These are phyloP conservation scores for Candida mattraensis DNA, from an alignment of 805 yeast species.

Conservation along the genomic window DNA sequence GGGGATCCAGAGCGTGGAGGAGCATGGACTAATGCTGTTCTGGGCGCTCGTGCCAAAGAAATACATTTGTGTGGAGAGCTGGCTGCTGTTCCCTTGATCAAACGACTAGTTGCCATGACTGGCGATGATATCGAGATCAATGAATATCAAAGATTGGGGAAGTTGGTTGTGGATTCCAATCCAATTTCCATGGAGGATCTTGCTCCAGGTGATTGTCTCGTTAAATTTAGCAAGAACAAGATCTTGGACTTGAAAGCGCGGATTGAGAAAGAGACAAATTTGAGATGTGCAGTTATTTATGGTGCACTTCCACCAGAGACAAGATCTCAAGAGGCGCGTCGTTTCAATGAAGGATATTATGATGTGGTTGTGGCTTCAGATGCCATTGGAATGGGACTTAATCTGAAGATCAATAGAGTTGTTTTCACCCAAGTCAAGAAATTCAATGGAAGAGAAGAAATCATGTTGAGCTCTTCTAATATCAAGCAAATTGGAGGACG, in stretches of 20 bases:
- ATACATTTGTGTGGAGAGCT: slow-evolving; percentile 94
- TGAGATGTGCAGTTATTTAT: slow-evolving; percentile 84
- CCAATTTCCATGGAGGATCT: slow-evolving; percentile 42
- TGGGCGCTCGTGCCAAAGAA: slow-evolving; percentile 84
- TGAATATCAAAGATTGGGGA: slow-evolving; percentile 72
- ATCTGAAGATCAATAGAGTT: slow-evolving; percentile 77
- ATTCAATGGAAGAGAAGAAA: slow-evolving; percentile 61
- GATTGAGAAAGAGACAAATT: slow-evolving; percentile 62
- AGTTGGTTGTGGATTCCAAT: slow-evolving; percentile 53
- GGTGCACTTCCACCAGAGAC: slow-evolving; percentile 97
- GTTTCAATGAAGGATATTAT: slow-evolving; percentile 75
- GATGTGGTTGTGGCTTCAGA: slow-evolving; percentile 93
- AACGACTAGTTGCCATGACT: slow-evolving; percentile 57
- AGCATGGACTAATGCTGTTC: slow-evolving; percentile 90
- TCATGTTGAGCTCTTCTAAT: slow-evolving; percentile 57
- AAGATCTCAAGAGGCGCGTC: slow-evolving; percentile 76
- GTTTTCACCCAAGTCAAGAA: slow-evolving; percentile 69
- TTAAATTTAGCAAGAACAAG: slow-evolving; percentile 75
- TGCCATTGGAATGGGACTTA: slow-evolving; percentile 97
- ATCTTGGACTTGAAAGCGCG: slow-evolving; percentile 67
- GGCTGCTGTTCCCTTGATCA: slow-evolving; percentile 69
- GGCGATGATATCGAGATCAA: slow-evolving; percentile 81
- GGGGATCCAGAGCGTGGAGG: slow-evolving; percentile 77
- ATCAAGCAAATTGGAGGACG: slow-evolving; percentile 94
- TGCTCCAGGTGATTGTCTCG: slow-evolving; percentile 81